A percentile compares a stretch with the other conserved stretches of the same genome.
Conservation (phyloP, 306 rosid species). For the Gastrolobium bilobum region DNA sequence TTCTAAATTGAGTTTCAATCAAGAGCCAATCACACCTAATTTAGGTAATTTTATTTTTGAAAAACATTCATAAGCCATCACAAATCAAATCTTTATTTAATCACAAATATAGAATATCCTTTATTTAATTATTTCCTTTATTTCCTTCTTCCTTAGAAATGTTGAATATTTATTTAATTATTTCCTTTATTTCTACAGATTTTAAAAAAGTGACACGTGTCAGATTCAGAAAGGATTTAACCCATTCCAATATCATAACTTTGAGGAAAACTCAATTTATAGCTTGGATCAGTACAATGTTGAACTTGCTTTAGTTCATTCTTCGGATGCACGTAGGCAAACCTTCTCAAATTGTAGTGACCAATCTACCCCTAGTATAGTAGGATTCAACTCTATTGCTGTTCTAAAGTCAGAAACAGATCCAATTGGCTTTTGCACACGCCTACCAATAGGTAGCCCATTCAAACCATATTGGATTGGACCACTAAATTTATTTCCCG, state of each 20-base stretch:
- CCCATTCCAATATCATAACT: slow-evolving; percentile 47
- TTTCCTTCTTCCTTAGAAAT: too few species aligned
- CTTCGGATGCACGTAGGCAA: slow-evolving; percentile 54
- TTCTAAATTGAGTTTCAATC: too few species aligned
- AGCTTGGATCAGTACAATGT: slow-evolving; percentile 43
- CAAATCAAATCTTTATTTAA: too few species aligned
- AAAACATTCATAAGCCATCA: too few species aligned
- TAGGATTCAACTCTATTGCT: slow-evolving; percentile 71
- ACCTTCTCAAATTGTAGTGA: slow-evolving; percentile 63
- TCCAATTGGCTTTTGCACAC: slow-evolving; percentile 54
- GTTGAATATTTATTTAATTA: too few species aligned
- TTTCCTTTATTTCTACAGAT: too few species aligned
- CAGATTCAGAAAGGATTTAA: slow-evolving; percentile 40
- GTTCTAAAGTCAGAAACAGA: slow-evolving; percentile 60
- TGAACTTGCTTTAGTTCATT: slow-evolving; percentile 47
- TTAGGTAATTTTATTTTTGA: too few species aligned
- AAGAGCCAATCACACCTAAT: too few species aligned
- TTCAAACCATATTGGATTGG: slow-evolving; percentile 50
- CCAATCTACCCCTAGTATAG: slow-evolving; percentile 73
- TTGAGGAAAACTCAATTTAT: slow-evolving; percentile 39
- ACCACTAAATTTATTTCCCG: slow-evolving; percentile 39
- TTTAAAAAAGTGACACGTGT: too few species aligned
- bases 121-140: too few species aligned
- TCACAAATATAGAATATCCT: too few species aligned
- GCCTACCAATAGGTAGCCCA: slow-evolving; percentile 41